Evolutionary conservation across 2,329 filamentous ascomycete species (phyloP).

Genomic region (Colletotrichum destructivum): DNA sequence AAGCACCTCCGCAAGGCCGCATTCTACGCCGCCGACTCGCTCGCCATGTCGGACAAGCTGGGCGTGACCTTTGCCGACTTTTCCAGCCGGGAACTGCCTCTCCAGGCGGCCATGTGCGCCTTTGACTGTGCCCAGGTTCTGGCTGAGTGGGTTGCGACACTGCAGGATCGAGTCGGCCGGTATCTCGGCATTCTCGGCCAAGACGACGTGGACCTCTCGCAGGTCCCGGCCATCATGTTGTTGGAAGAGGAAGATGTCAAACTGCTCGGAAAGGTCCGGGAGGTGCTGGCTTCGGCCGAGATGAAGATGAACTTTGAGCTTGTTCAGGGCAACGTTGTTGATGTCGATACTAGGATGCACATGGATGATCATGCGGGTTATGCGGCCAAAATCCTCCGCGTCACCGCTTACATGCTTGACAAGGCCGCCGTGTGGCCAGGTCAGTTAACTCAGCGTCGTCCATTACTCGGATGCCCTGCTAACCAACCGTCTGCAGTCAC

Average conservation of each 20-base stretch:
- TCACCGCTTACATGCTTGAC: constrained; percentile 89
- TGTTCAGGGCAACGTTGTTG: constrained; percentile 63
- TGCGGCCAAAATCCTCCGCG: constrained; percentile 85
- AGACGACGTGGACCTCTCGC: constrained; percentile 82
- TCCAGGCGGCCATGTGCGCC: constrained; percentile 91
- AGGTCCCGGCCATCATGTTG: constrained; percentile 90
- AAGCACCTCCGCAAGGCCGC: constrained; percentile 93
- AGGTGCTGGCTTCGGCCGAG: constrained; percentile 83
- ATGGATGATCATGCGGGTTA: constrained; percentile 79
- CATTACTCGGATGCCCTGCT: constrained; percentile 7
- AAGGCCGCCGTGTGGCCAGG: constrained; percentile 94
- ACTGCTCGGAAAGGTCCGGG: constrained; percentile 84
- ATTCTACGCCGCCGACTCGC: constrained; percentile 92
- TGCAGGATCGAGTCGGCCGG: constrained; percentile 93
- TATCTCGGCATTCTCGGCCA: constrained; percentile 90
- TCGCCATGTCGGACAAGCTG: constrained; percentile 89
- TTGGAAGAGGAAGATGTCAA: constrained; percentile 93
- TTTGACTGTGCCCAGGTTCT: constrained; percentile 96
- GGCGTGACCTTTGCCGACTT: constrained; percentile 89
- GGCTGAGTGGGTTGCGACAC: constrained; percentile 92
- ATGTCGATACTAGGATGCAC: constrained; percentile 68
- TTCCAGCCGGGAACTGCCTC: constrained; percentile 85
- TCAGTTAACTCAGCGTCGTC: constrained; percentile 61
- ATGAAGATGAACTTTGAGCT: constrained; percentile 79
- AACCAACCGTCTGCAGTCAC: constrained; percentile 58